Evolutionary conservation across 148 eudicot species (phyloP).

Genomic region (Camellia lanceoleosa): DNA sequence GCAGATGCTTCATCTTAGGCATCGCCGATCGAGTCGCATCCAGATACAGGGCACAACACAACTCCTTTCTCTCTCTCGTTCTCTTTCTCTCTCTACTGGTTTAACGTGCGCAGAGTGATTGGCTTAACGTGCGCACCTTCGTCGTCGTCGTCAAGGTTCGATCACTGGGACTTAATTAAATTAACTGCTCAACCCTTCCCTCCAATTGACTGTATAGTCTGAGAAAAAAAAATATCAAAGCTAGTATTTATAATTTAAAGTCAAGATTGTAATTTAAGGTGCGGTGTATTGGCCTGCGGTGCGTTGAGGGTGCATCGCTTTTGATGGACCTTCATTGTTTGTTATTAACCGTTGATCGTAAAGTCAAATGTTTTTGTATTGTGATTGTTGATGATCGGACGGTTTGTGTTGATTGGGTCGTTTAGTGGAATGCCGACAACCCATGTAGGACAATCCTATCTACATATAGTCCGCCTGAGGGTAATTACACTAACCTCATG

Average conservation of each 20-base stretch:
- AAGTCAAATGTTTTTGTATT: background rate
- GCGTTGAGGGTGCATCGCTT: background rate
- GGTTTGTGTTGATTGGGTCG: no score
- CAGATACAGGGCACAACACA: no score
- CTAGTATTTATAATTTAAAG: background rate
- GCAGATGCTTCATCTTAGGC: slow-evolving; percentile 88
- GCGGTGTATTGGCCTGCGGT: background rate
- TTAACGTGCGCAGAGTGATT: no score
- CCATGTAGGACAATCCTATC: no score
- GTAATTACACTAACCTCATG: no score
- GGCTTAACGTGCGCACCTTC: background rate
- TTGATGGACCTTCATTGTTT: background rate
- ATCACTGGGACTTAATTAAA: background rate
- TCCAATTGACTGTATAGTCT: background rate
- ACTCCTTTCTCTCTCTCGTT: no score
- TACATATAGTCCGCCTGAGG: no score
- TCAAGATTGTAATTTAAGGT: background rate
- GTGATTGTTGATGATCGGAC: no score
- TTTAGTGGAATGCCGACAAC: no score
- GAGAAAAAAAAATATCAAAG: background rate
- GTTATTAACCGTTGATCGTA: background rate
- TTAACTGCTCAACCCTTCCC: slow-evolving; percentile 7
- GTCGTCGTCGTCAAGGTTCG: background rate
- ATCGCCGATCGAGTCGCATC: slow-evolving; percentile 39
- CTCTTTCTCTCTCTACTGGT: no score